A percentile compares a stretch with the other conserved stretches of the same genome.
Conservation (phyloP, 257 asterid genomes). For the Solanum habrochaites region DNA sequence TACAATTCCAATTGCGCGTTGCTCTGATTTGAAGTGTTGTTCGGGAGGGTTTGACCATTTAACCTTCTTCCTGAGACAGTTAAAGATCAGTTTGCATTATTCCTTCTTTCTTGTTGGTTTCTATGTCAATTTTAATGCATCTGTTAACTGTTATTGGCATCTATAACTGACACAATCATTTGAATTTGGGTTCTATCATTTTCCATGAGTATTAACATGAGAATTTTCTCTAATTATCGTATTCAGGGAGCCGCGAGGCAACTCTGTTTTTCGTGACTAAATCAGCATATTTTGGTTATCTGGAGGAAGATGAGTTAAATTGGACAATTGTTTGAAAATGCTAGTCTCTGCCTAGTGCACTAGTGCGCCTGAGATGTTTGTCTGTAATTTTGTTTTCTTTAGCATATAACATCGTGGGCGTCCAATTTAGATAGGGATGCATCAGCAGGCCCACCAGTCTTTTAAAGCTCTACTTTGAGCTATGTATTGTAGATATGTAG, state of each 20-base stretch:
- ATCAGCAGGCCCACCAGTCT: background rate
- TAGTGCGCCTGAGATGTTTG: conserved; percentile 27
- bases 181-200: conserved; percentile 6
- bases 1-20: background rate
- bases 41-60: background rate
- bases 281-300: conserved; percentile 20
- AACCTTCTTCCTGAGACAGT: background rate
- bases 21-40: background rate
- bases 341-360: conserved; percentile 25
- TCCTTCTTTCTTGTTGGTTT: background rate
- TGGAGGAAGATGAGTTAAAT: conserved; percentile 34
- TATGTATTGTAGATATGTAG: background rate
- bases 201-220: conserved; percentile 31
- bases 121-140: background rate
- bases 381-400: conserved; percentile 24
- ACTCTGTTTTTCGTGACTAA: conserved; percentile 20
- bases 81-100: background rate
- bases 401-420: conserved; percentile 6
- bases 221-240: conserved; percentile 33
- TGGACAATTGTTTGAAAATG: conserved; percentile 47
- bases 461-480: background rate
- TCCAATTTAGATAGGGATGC: background rate
- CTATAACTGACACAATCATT: background rate
- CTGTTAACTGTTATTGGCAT: background rate
- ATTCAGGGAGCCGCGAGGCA: conserved; percentile 70